phyloP scores from a whole-genome alignment of 306 rosid species.

The Inga laurina region DNA sequence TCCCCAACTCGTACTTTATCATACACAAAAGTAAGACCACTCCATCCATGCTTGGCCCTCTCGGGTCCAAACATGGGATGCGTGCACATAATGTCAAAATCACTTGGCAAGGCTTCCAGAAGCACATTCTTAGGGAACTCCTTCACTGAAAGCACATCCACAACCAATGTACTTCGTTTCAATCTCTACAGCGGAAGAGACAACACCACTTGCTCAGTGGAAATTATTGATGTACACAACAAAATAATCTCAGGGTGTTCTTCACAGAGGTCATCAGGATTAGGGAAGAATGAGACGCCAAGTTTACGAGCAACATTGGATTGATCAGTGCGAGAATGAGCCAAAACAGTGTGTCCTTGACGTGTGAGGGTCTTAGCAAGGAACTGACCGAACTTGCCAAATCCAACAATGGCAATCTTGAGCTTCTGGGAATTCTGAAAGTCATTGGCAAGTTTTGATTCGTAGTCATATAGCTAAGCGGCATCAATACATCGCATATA shows the following conservation, averaged over 20 bases:
- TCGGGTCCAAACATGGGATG: constrained; percentile 1
- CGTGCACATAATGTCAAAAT: neutral
- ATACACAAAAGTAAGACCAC: neutral
- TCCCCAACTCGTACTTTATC: neutral
- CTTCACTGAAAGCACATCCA: neutral
- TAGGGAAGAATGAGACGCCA: neutral
- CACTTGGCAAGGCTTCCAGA: neutral
- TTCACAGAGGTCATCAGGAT: neutral
- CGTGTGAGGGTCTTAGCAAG: neutral
- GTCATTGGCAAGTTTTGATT: neutral
- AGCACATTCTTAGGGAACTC: neutral
- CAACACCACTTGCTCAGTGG: neutral
- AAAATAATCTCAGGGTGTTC: neutral
- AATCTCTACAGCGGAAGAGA: neutral
- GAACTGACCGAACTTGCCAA: neutral
- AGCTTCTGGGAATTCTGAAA: neutral
- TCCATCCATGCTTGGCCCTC: neutral
- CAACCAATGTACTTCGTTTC: neutral
- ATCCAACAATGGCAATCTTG: neutral
- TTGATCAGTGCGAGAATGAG: neutral
- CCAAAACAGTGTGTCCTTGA: neutral
- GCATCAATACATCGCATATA: neutral
- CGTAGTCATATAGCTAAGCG: neutral
- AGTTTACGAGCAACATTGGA: neutral
- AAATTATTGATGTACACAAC: neutral